Evolutionary conservation across 768 basidiomycete genomes (phyloP), one percentile per base, ranked within the genome.

Genomic region (Phylloporus sp.): DNA sequence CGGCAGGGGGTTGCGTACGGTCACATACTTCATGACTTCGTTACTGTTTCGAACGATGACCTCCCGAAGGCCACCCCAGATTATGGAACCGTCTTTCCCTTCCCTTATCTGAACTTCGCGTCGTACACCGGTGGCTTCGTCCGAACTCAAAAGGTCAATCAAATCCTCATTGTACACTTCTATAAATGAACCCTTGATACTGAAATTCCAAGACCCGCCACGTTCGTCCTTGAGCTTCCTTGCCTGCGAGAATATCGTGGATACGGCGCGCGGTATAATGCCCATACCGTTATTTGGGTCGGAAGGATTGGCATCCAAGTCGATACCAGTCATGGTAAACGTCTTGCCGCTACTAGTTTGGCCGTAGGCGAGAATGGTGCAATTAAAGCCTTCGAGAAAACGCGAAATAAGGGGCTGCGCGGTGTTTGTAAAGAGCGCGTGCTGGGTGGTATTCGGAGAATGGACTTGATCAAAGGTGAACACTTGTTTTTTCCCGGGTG

Each of bases 121-220:
- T 47, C 83, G 78, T 10, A 69, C 76, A n/a, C 78, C 82, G 27
- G 69, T 72, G 7, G 71, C 66, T 46, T 90, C 86, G 48, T 88
- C 84, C 59, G 82, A 71, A 45, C 82, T 82, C 42, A 99, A 75
- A 42, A 99, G 75, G 73, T 99, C 96, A 64, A 98, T 90, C 42
- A 99, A 80, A 70, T 99, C 96, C 71, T 99, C 96, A 68, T 99
- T 98, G 71, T 99, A 98, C 43, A 99, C 80, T 75, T 99, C 96
- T 54, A 99, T 84, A 72, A 95, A 99, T 20, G 90, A 92, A 41
- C 88, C 88, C 69, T 90, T 93, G 62, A 92, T 71, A 53, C 66
- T 79, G 62, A 74, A 92, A 48, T 76, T 85, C 90, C 88, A 95
- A 33, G 81, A 70, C 51, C 74, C 75, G 29, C 75, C 81, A 24